phyloP scores from a whole-genome alignment of 2,329 filamentous ascomycete species.

The Aphanocladium album region DNA sequence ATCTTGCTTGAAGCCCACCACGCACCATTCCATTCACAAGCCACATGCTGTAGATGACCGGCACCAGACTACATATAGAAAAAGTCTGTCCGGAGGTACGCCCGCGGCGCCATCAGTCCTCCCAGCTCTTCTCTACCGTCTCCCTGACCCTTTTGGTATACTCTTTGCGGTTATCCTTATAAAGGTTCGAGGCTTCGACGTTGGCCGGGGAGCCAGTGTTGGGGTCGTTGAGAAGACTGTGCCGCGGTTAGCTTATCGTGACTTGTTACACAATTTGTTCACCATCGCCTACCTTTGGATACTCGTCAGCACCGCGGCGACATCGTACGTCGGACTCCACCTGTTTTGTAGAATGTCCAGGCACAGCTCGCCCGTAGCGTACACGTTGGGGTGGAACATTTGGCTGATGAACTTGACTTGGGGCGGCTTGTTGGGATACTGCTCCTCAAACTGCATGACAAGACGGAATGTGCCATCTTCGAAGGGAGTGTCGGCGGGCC shows the following conservation, averaged over 20 bases:
- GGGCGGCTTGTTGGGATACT: constrained; percentile 97
- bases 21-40: neutral
- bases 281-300: constrained; percentile 72
- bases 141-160: constrained; percentile 93
- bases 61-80: neutral
- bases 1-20: neutral
- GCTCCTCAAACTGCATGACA: constrained; percentile 98
- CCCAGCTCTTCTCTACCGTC: constrained; percentile 99
- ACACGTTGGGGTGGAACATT: constrained; percentile 99
- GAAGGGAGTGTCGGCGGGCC: constrained; percentile 92
- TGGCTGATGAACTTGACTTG: constrained; percentile 97
- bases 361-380: constrained; percentile 92
- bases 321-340: constrained; percentile 98
- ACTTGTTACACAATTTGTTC: no score
- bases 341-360: constrained; percentile 95
- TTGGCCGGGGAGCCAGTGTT: constrained; percentile 98
- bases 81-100: neutral
- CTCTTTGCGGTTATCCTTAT: constrained; percentile 96
- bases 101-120: constrained; percentile 54
- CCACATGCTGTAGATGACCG: constrained; percentile 9
- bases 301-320: constrained; percentile 92
- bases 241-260: constrained; percentile 27
- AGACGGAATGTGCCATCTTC: constrained; percentile 97
- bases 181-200: constrained; percentile 94
- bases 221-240: constrained; percentile 88